phyloP scores from a whole-genome alignment of 371 early-diverging fungal species.

The Capillidium rhysosporum region DNA sequence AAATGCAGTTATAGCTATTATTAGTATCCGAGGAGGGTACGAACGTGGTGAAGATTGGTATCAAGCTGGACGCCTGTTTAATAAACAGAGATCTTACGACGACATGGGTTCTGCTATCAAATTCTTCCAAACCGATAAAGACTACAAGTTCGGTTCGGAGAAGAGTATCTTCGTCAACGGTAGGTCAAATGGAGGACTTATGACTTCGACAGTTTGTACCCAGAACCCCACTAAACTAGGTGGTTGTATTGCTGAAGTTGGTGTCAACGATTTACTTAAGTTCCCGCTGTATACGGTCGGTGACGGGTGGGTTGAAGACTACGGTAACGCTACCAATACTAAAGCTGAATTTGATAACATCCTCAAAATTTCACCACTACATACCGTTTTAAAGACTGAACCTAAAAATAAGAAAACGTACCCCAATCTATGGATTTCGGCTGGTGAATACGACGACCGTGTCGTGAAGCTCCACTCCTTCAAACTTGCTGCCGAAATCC shows the following conservation, averaged over 20 bases:
- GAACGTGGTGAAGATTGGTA: constrained; percentile 30
- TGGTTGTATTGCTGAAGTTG: constrained; percentile 21
- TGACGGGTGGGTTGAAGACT: constrained; percentile 23
- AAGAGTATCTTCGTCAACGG: constrained; percentile 31
- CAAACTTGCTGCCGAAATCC: constrained; percentile 35
- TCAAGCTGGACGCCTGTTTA: constrained; percentile 13
- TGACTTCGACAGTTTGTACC: constrained; percentile 14
- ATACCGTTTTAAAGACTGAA: constrained; percentile 21
- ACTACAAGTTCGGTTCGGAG: constrained; percentile 15
- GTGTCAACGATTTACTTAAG: constrained; percentile 28
- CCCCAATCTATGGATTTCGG: constrained; percentile 20
- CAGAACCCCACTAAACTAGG: constrained; percentile 30
- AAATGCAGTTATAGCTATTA: constrained; percentile 15
- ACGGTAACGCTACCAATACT: constrained; percentile 20
- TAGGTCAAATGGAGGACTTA: constrained; percentile 44
- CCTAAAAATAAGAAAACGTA: constrained; percentile 9
- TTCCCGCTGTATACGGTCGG: constrained; percentile 34
- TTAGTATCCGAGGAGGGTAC: constrained; percentile 26
- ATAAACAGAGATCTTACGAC: constrained; percentile 25
- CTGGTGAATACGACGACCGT: constrained; percentile 26
- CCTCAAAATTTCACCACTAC: constrained; percentile 32
- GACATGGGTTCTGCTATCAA: constrained; percentile 22
- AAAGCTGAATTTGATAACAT: constrained; percentile 19
- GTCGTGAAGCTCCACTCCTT: constrained; percentile 26
- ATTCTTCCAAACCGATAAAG: constrained; percentile 10